Conservation (phyloP, 2,329 filamentous ascomycete species). For the Paecilomyces sp. region DNA sequence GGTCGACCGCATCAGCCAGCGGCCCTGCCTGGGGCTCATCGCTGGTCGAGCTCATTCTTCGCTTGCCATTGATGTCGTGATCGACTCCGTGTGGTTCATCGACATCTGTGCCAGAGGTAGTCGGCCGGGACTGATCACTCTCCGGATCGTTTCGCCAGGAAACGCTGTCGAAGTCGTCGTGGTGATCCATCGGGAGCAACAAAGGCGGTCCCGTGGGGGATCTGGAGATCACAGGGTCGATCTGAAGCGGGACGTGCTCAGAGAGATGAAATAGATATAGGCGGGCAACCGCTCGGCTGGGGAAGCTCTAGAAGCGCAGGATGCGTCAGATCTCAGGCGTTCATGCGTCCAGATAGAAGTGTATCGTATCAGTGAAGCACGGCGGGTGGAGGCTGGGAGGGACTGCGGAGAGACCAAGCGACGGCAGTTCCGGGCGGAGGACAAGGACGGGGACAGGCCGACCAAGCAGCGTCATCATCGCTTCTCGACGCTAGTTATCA, state of each 20-base stretch:
- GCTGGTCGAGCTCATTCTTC: slow-evolving; percentile 38
- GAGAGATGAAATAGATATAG: not conserved
- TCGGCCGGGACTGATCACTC: slow-evolving; percentile 36
- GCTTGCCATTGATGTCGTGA: slow-evolving; percentile 42
- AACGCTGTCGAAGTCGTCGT: slow-evolving; percentile 73
- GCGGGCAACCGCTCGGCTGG: not conserved
- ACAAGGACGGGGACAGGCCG: not conserved
- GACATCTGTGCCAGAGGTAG: slow-evolving; percentile 34
- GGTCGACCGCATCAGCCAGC: slow-evolving; percentile 49
- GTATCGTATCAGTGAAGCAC: not conserved
- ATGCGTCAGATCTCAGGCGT: not conserved
- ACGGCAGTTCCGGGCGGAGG: not conserved
- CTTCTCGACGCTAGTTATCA: not conserved
- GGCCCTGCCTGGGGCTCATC: slow-evolving; percentile 43
- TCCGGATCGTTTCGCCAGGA: slow-evolving; percentile 64
- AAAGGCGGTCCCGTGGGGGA: slow-evolving; percentile 8
- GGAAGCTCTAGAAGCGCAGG: not conserved
- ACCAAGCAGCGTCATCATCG: not conserved
- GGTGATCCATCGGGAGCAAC: slow-evolving; percentile 34
- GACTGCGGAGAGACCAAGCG: not conserved
- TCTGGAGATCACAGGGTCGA: not conserved
- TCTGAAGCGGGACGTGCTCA: not conserved
- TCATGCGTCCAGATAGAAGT: not conserved
- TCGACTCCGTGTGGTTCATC: slow-evolving; percentile 26
- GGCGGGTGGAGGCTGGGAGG: not conserved